These are phyloP conservation scores for Wallacemonas sp. DNA, from an alignment of 208 protist genomes.

Conservation along the genomic window DNA sequence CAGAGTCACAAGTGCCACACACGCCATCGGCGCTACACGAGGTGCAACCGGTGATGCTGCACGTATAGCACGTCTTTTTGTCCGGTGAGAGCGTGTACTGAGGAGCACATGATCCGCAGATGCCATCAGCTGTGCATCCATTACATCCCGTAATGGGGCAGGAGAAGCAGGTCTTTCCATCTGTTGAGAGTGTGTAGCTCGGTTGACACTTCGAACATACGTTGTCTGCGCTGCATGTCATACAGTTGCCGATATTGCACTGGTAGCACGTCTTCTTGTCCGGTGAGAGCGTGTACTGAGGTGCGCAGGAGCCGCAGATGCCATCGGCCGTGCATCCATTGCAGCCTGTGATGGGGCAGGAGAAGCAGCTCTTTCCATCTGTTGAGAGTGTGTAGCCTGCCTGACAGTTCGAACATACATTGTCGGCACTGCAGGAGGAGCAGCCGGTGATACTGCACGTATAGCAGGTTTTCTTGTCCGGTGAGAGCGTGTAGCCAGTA, in stretches of 20 bases:
- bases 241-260: conserved; percentile 1
- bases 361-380: not conserved
- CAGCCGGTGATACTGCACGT: conserved; percentile 7
- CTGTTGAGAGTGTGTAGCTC: not conserved
- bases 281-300: not conserved
- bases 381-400: not conserved
- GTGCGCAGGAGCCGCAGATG: not conserved
- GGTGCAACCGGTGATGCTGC: conserved; percentile 1
- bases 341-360: not conserved
- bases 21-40: not conserved
- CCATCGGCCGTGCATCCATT: not conserved
- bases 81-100: not conserved
- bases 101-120: not conserved
- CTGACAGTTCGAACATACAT: not conserved
- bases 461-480: not conserved
- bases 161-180: not conserved
- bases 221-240: not conserved
- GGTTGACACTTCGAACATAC: not conserved
- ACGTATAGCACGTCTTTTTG: not conserved
- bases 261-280: not conserved
- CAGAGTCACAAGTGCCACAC: not conserved
- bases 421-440: not conserved
- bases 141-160: not conserved
- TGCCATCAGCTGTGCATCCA: not conserved
- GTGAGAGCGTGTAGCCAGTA: not conserved